These are phyloP conservation scores for Crataegus laevigata DNA, from an alignment of 306 rosid species.

Conservation along the genomic window DNA sequence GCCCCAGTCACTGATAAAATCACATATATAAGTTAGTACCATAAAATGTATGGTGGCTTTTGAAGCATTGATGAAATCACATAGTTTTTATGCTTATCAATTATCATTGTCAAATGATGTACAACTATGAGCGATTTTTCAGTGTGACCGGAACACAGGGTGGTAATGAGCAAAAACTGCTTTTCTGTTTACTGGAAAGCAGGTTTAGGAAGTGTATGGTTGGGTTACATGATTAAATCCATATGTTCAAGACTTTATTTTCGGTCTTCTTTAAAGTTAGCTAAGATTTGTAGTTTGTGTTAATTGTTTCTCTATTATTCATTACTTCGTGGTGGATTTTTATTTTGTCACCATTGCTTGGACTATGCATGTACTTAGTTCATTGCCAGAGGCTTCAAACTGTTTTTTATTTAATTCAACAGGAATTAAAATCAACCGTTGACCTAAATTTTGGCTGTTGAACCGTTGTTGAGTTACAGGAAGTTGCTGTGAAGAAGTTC, in stretches of 20 bases:
- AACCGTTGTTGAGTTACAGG: conserved; percentile 52
- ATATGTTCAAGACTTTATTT: not conserved
- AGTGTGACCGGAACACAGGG: too few species aligned
- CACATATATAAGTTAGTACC: not conserved
- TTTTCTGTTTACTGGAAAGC: not conserved
- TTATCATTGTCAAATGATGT: not conserved
- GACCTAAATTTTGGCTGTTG: conserved; percentile 20
- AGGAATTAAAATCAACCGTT: not conserved
- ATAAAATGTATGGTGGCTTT: not conserved
- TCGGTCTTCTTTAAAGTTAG: not conserved
- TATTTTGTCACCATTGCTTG: not conserved
- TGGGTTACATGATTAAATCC: not conserved
- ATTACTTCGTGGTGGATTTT: not conserved
- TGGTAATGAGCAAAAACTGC: not conserved
- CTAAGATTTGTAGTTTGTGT: not conserved
- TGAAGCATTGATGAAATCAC: not conserved
- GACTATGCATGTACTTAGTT: not conserved
- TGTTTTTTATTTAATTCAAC: not conserved
- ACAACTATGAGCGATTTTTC: not conserved
- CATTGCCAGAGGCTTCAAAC: not conserved
- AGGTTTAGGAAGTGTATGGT: not conserved
- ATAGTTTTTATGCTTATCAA: not conserved
- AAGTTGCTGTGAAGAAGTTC: conserved; percentile 98
- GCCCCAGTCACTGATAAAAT: not conserved
- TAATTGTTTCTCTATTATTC: not conserved